Evolutionary conservation across 2,329 filamentous ascomycete genomes (phyloP).

Genomic region (Ciborinia camelliae): DNA sequence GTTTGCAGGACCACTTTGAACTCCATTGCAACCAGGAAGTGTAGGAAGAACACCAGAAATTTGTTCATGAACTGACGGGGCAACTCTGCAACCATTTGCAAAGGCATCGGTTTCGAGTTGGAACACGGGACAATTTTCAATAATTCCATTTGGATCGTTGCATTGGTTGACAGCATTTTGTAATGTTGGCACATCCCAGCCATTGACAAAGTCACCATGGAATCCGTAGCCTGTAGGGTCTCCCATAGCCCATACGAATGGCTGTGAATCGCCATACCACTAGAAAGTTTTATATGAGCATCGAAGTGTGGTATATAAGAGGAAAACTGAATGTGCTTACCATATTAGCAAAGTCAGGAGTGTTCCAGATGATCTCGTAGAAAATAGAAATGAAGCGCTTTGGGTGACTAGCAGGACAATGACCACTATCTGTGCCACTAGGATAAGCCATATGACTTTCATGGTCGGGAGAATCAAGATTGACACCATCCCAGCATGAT

Average conservation of each 20-base stretch:
- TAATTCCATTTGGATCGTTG: slow-evolving; percentile 42
- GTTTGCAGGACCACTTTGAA: slow-evolving; percentile 29
- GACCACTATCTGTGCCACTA: slow-evolving; percentile 44
- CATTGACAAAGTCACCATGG: slow-evolving; percentile 59
- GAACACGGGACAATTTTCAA: slow-evolving; percentile 45
- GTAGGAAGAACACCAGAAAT: slow-evolving; percentile 45
- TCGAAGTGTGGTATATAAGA: background rate
- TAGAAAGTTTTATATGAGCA: background rate
- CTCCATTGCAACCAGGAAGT: slow-evolving; percentile 54
- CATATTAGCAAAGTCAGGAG: slow-evolving; percentile 47
- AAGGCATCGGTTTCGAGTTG: slow-evolving; percentile 52
- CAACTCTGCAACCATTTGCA: slow-evolving; percentile 50
- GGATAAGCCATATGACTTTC: slow-evolving; percentile 56
- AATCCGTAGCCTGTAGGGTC: slow-evolving; percentile 52
- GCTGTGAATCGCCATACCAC: slow-evolving; percentile 45
- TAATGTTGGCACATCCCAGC: slow-evolving; percentile 50
- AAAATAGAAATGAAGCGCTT: slow-evolving; percentile 57
- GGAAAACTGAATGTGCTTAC: background rate
- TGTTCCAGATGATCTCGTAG: slow-evolving; percentile 56
- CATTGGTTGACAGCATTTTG: slow-evolving; percentile 51
- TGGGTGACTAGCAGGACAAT: slow-evolving; percentile 50
- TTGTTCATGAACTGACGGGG: slow-evolving; percentile 44
- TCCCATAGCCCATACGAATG: slow-evolving; percentile 52
- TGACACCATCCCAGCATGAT: slow-evolving; percentile 59
- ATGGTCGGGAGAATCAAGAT: slow-evolving; percentile 53